Percentiles rank a stretch among this genome's conserved stretches.
Evolutionary conservation across 441 rosid species (phyloP).

Genomic region (Populus hybrid): DNA sequence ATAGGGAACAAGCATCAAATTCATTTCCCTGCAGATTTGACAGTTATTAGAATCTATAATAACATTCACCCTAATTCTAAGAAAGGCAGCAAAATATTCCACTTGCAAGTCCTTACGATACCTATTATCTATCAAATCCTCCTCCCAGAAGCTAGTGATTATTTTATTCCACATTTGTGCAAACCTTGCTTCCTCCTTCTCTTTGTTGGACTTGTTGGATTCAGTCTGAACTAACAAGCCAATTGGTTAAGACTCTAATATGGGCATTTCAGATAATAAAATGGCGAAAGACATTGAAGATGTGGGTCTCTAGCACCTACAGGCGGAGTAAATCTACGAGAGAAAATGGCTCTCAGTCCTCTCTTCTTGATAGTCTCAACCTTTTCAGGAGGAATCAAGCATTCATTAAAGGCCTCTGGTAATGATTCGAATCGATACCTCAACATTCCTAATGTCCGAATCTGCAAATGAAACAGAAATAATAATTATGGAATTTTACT

Average conservation of each 20-base stretch:
- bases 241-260: not conserved
- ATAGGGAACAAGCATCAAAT: conserved; percentile 97
- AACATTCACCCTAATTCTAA: not conserved
- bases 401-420: conserved; percentile 84
- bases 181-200: conserved; percentile 87
- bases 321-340: conserved; percentile 55
- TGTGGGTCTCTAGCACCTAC: not conserved
- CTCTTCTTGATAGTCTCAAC: conserved; percentile 56
- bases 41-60: not conserved
- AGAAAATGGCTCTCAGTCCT: conserved; percentile 65
- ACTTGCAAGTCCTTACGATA: conserved; percentile 14
- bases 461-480: conserved; percentile 41
- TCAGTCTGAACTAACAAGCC: conserved; percentile 43
- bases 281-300: not conserved
- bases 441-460: conserved; percentile 98
- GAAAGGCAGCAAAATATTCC: not conserved
- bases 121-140: conserved; percentile 90
- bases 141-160: conserved; percentile 93
- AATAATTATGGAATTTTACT: no score
- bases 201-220: conserved; percentile 64
- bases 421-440: conserved; percentile 87
- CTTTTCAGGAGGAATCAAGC: conserved; percentile 78
- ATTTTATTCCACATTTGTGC: conserved; percentile 99
- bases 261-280: not conserved
- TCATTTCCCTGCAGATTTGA: conserved; percentile 74